Evolutionary conservation across 345 rosid genomes (phyloP).

Genomic region (Citrus glauca): DNA sequence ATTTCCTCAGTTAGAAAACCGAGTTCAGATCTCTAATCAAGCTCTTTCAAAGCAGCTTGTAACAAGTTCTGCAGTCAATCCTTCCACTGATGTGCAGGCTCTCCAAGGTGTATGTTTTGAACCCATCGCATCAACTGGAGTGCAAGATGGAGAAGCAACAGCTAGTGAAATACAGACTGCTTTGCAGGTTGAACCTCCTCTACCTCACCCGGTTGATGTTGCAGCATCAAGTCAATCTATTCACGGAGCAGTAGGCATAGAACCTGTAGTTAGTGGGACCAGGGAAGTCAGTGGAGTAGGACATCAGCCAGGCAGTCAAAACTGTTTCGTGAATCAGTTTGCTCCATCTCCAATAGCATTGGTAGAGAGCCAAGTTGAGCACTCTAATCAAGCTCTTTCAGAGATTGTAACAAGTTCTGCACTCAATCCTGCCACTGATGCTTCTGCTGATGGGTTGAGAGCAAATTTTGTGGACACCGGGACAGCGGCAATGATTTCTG

Average conservation of each 20-base stretch:
- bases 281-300: slow-evolving; percentile 12
- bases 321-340: neutral
- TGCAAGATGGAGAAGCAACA: slow-evolving; percentile 25
- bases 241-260: slow-evolving; percentile 1
- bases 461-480: slow-evolving; percentile 17
- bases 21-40: slow-evolving; percentile 12
- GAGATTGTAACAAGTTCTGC: slow-evolving; percentile 12
- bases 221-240: slow-evolving; percentile 10
- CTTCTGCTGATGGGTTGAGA: slow-evolving; percentile 6
- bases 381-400: slow-evolving; percentile 11
- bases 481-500: slow-evolving; percentile 11
- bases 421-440: slow-evolving; percentile 6
- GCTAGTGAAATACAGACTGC: slow-evolving; percentile 18
- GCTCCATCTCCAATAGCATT: slow-evolving; percentile 13
- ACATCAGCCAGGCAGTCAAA: slow-evolving; percentile 16
- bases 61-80: slow-evolving; percentile 1
- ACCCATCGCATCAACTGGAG: slow-evolving; percentile 28
- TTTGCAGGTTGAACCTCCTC: slow-evolving; percentile 20
- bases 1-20: slow-evolving; percentile 16
- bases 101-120: slow-evolving; percentile 24
- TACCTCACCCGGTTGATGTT: neutral
- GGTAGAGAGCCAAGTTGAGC: slow-evolving; percentile 14
- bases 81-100: slow-evolving; percentile 23
- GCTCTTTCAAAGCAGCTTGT: slow-evolving; percentile 16
- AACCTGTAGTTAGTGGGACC: slow-evolving; percentile 12